phyloP scores from a whole-genome alignment of 805 yeast genomes.

The Ogataea haglerorum region DNA sequence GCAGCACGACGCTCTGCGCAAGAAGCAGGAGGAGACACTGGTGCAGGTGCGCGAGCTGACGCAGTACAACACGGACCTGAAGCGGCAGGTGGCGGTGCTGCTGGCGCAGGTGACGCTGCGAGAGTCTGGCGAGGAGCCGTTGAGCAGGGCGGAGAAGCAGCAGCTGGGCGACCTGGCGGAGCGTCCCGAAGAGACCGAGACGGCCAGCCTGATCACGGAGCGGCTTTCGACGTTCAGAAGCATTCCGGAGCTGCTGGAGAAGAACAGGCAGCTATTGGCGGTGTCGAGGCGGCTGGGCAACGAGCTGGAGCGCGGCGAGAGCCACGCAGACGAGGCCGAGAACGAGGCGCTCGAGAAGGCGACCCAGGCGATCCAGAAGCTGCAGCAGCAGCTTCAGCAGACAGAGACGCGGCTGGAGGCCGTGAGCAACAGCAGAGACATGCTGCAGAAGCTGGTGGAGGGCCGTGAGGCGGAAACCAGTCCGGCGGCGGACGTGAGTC shows the following conservation, averaged over 20 bases:
- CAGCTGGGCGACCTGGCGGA: conserved; percentile 56
- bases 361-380: conserved; percentile 59
- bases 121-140: conserved; percentile 53
- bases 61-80: conserved; percentile 65
- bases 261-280: conserved; percentile 67
- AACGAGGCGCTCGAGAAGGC: conserved; percentile 39
- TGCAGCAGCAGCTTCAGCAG: conserved; percentile 56
- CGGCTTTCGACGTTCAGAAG: conserved; percentile 68
- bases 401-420: conserved; percentile 51
- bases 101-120: conserved; percentile 63
- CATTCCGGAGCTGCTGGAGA: conserved; percentile 64
- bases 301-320: conserved; percentile 63
- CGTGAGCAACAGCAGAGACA: conserved; percentile 65
- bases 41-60: conserved; percentile 47
- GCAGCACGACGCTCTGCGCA: conserved; percentile 24
- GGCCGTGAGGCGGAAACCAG: conserved; percentile 7
- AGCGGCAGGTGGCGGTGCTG: conserved; percentile 76
- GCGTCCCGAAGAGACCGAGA: conserved; percentile 48
- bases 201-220: conserved; percentile 68
- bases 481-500: conserved; percentile 10
- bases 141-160: conserved; percentile 61
- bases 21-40: conserved; percentile 40
- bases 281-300: conserved; percentile 70
- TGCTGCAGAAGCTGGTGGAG: conserved; percentile 40
- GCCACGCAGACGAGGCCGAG: conserved; percentile 43